Conservation (phyloP, 2,329 filamentous ascomycete species). For the Pseudogymnoascus sp. region DNA sequence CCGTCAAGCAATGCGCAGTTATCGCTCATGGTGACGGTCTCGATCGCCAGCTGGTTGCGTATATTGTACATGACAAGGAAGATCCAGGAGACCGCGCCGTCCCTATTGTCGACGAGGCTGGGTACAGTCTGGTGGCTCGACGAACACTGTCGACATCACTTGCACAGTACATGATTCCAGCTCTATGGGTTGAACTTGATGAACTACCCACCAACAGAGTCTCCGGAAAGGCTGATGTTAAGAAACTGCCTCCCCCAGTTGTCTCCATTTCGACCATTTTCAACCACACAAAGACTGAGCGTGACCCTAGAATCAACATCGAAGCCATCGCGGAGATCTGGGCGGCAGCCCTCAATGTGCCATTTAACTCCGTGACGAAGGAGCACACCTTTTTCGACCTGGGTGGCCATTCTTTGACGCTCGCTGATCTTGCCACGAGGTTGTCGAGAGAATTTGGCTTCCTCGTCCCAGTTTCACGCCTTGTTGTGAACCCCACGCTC, state of each 20-base stretch:
- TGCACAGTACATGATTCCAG: slow-evolving; percentile 77
- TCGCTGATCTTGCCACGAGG: slow-evolving; percentile 69
- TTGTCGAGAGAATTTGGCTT: slow-evolving; percentile 65
- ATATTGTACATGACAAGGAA: slow-evolving; percentile 62
- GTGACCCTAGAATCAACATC: slow-evolving; percentile 56
- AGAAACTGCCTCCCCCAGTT: slow-evolving; percentile 59
- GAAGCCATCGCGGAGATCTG: slow-evolving; percentile 64
- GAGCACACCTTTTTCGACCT: slow-evolving; percentile 77
- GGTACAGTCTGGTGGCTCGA: slow-evolving; percentile 62
- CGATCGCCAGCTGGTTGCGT: slow-evolving; percentile 68
- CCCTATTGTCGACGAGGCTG: slow-evolving; percentile 61
- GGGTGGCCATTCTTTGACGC: slow-evolving; percentile 67
- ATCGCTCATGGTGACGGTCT: slow-evolving; percentile 68
- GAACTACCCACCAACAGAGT: slow-evolving; percentile 68
- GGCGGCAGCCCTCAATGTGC: slow-evolving; percentile 62
- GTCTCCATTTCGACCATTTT: slow-evolving; percentile 37
- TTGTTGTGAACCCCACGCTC: slow-evolving; percentile 65
- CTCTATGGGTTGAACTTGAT: slow-evolving; percentile 66
- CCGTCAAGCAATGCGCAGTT: slow-evolving; percentile 64
- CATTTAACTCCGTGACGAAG: slow-evolving; percentile 51
- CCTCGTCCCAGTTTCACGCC: slow-evolving; percentile 60
- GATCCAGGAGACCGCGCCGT: slow-evolving; percentile 48
- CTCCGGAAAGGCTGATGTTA: slow-evolving; percentile 71
- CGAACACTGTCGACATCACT: slow-evolving; percentile 57
- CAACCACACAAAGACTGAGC: slow-evolving; percentile 37